Percentiles rank a stretch among this genome's conserved stretches.
These are phyloP conservation scores for Cyberlindnera subsufficiens DNA, from an alignment of 805 yeast genomes.

Conservation along the genomic window DNA sequence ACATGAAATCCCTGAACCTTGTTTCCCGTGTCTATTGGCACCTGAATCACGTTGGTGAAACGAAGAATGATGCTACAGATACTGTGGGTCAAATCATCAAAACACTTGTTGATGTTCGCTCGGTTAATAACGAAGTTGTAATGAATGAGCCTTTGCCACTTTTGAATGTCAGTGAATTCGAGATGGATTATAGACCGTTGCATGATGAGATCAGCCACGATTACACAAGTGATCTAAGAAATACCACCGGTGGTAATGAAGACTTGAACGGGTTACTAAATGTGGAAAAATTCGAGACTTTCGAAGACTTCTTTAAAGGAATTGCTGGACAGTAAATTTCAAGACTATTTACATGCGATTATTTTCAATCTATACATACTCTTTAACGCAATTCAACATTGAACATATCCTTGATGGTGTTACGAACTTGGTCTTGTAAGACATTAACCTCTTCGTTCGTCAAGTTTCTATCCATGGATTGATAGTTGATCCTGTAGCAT, in stretches of 20 bases:
- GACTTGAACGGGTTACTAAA: conserved; percentile 2
- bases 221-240: conserved; percentile 11
- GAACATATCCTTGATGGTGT: conserved; percentile 44
- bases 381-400: conserved; percentile 50
- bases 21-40: conserved; percentile 56
- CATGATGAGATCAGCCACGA: conserved; percentile 24
- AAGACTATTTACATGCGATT: background rate
- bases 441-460: conserved; percentile 80
- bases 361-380: background rate
- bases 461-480: conserved; percentile 90
- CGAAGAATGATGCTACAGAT: conserved; percentile 52
- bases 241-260: background rate
- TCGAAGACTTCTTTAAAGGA: conserved; percentile 53
- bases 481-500: conserved; percentile 88
- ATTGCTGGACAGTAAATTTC: conserved; percentile 17
- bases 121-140: conserved; percentile 4
- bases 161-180: conserved; percentile 6
- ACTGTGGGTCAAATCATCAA: conserved; percentile 52
- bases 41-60: conserved; percentile 49
- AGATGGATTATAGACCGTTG: conserved; percentile 18
- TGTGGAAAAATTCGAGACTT: conserved; percentile 32
- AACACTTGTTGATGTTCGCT: conserved; percentile 32
- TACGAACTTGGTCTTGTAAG: conserved; percentile 61
- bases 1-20: conserved; percentile 36
- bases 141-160: background rate